These are phyloP conservation scores for Penicillium sp. DNA, from an alignment of 2,329 filamentous ascomycete genomes.

Conservation along the genomic window DNA sequence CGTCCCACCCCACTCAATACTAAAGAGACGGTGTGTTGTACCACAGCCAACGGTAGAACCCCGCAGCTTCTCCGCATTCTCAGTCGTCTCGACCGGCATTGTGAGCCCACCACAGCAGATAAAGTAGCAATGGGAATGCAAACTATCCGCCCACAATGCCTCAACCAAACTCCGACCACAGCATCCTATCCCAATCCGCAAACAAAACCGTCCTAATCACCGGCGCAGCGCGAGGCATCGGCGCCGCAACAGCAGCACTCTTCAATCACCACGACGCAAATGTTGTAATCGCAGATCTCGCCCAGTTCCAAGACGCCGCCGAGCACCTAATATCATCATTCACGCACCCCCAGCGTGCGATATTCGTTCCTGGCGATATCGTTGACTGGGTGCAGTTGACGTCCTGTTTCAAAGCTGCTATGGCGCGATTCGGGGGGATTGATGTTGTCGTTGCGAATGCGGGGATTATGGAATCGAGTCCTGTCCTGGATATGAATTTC, in stretches of 20 bases:
- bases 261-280: slow-evolving; percentile 43
- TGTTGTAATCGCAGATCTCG: slow-evolving; percentile 41
- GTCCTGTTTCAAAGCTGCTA: slow-evolving; percentile 34
- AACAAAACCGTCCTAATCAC: slow-evolving; percentile 45
- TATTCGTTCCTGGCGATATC: slow-evolving; percentile 42
- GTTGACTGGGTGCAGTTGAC: slow-evolving; percentile 40
- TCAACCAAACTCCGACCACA: background rate
- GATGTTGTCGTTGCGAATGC: slow-evolving; percentile 49
- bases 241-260: slow-evolving; percentile 40
- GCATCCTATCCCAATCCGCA: background rate
- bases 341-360: slow-evolving; percentile 7
- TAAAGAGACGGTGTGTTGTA: too few species aligned
- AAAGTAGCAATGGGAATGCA: background rate
- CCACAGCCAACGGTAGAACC: background rate
- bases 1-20: too few species aligned
- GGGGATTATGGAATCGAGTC: slow-evolving; percentile 37
- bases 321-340: slow-evolving; percentile 9
- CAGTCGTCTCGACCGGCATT: background rate
- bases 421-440: slow-evolving; percentile 36
- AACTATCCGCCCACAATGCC: background rate
- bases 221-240: slow-evolving; percentile 46
- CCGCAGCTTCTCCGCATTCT: background rate
- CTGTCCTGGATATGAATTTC: slow-evolving; percentile 28
- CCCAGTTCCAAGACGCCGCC: background rate
- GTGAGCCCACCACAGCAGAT: background rate